Percentiles rank a stretch among this genome's conserved stretches.
These are phyloP conservation scores for Prunus armeniaca DNA, from an alignment of 306 rosid species.

Conservation along the genomic window DNA sequence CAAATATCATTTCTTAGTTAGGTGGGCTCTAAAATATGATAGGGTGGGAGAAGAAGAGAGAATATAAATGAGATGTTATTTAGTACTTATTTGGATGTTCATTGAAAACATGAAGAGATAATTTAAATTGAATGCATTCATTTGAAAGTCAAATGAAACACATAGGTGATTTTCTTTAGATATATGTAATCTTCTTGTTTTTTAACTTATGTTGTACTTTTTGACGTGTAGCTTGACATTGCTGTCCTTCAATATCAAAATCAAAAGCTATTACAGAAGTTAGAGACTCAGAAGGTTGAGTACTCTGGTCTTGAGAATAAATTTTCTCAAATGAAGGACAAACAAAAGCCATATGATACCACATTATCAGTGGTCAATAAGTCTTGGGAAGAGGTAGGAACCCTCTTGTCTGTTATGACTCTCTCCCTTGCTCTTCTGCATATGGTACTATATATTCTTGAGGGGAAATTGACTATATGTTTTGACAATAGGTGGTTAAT, in stretches of 20 bases:
- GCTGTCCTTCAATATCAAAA: constrained; percentile 85
- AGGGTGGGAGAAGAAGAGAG: neutral
- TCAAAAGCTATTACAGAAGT: constrained; percentile 82
- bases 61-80: neutral
- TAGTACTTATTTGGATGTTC: neutral
- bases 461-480: constrained; percentile 22
- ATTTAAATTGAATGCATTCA: neutral
- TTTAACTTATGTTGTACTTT: constrained; percentile 24
- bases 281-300: constrained; percentile 89
- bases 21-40: neutral
- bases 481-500: constrained; percentile 55
- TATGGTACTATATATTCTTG: constrained; percentile 25
- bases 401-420: constrained; percentile 14
- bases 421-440: constrained; percentile 9
- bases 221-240: constrained; percentile 68
- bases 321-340: constrained; percentile 54
- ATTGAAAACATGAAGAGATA: neutral
- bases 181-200: constrained; percentile 3
- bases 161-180: too few relatives aligned
- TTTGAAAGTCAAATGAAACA: neutral
- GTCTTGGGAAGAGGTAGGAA: constrained; percentile 70
- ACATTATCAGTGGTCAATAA: constrained; percentile 59
- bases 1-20: neutral
- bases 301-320: constrained; percentile 57
- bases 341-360: constrained; percentile 65